Conservation (phyloP, 208 protist genomes). For the Tetramitus jugosus region DNA sequence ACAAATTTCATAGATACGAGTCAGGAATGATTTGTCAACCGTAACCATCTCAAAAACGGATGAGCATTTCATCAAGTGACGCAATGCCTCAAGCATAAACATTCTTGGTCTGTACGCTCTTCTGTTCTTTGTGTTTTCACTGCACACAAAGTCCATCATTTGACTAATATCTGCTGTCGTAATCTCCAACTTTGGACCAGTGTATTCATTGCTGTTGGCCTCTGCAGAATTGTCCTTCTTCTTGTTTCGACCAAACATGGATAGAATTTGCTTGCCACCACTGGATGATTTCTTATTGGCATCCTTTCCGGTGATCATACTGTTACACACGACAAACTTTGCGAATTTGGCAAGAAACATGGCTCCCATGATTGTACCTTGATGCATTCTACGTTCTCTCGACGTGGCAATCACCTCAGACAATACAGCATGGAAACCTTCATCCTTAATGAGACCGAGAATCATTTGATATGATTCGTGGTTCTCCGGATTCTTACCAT, state of each 20-base stretch:
- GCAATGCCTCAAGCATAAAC: not conserved
- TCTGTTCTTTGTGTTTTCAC: not conserved
- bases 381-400: constrained; percentile 12
- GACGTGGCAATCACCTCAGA: not conserved
- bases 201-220: not conserved
- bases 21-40: not conserved
- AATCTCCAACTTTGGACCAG: not conserved
- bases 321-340: not conserved
- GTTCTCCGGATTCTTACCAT: not conserved
- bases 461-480: not conserved
- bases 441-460: not conserved
- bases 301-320: not conserved
- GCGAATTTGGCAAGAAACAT: not conserved
- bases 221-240: not conserved
- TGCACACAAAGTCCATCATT: constrained; percentile 18
- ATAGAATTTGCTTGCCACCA: not conserved
- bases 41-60: not conserved
- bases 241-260: not conserved
- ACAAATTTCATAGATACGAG: not conserved
- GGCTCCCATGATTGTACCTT: constrained; percentile 7
- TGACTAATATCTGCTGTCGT: not conserved
- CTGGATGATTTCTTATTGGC: not conserved
- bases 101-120: not conserved
- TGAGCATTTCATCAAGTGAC: not conserved
- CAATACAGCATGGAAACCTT: not conserved